phyloP scores from a whole-genome alignment of 139 green algal species.

The Monoraphidium neglectum region DNA sequence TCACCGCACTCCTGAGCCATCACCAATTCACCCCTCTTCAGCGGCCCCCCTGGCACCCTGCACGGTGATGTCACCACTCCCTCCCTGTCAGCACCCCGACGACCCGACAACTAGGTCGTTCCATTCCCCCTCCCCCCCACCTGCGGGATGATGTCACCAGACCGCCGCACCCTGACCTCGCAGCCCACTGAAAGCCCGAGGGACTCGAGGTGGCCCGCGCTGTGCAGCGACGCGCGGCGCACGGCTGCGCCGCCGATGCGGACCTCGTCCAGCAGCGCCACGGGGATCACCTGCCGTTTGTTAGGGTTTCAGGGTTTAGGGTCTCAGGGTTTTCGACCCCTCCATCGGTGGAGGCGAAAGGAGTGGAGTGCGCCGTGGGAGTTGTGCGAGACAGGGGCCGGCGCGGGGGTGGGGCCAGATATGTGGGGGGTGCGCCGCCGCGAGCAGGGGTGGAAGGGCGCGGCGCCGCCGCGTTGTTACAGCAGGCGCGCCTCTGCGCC shows the following conservation, averaged over 20 bases:
- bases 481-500: no score
- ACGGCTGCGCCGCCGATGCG: conserved; percentile 47
- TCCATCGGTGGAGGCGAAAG: background rate
- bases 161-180: conserved; percentile 42
- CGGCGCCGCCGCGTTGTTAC: no score
- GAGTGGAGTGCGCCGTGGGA: background rate
- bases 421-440: background rate
- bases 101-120: no score
- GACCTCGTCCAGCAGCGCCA: conserved; percentile 49
- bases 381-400: background rate
- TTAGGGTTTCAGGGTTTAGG: background rate
- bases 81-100: no score
- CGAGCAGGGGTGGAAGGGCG: background rate
- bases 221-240: conserved; percentile 51
- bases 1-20: no score
- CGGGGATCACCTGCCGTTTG: conserved; percentile 35
- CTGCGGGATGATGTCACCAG: conserved; percentile 67
- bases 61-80: no score
- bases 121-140: background rate
- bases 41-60: no score
- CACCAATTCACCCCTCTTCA: no score
- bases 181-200: conserved; percentile 44
- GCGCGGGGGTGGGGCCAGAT: background rate
- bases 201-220: conserved; percentile 23
- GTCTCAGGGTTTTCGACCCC: background rate